These are phyloP conservation scores for Teunomyces pallodes DNA, from an alignment of 805 yeast genomes.

Conservation along the genomic window DNA sequence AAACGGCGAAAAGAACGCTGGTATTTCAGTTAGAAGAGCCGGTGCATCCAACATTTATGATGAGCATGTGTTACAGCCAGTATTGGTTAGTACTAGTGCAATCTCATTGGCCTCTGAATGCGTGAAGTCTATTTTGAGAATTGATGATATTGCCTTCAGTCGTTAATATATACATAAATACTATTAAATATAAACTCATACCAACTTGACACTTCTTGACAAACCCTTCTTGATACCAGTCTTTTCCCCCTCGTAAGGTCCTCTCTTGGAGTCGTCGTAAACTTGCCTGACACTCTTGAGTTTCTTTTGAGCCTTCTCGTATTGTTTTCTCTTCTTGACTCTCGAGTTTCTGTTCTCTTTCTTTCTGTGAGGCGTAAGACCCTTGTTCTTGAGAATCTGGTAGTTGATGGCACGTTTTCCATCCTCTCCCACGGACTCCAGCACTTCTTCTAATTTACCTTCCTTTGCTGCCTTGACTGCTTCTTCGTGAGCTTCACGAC, in stretches of 20 bases:
- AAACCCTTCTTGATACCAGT: conserved; percentile 97
- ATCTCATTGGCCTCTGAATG: conserved; percentile 93
- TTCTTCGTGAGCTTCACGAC: conserved; percentile 61
- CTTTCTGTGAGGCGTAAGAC: conserved; percentile 88
- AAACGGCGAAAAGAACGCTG: conserved; percentile 88
- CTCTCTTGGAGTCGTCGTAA: conserved; percentile 65
- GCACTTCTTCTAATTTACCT: conserved; percentile 74
- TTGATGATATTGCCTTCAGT: conserved; percentile 94
- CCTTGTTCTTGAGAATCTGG: conserved; percentile 94
- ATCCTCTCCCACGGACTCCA: conserved; percentile 63
- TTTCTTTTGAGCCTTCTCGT: conserved; percentile 91
- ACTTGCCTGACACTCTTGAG: conserved; percentile 87
- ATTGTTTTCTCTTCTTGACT: conserved; percentile 97
- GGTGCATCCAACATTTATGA: conserved; percentile 88
- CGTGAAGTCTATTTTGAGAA: conserved; percentile 91
- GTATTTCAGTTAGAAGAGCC: conserved; percentile 90
- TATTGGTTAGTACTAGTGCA: conserved; percentile 90
- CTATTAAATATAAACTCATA: conserved; percentile 5
- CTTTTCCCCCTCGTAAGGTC: conserved; percentile 87
- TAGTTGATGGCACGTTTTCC: conserved; percentile 95
- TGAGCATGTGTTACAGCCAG: conserved; percentile 96
- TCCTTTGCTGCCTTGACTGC: conserved; percentile 81
- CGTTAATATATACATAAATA: conserved; percentile 29
- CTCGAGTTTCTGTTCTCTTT: conserved; percentile 94
- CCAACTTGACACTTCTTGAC: conserved; percentile 81